phyloP scores from a whole-genome alignment of 768 basidiomycete species.

The Boletus sensibilis region DNA sequence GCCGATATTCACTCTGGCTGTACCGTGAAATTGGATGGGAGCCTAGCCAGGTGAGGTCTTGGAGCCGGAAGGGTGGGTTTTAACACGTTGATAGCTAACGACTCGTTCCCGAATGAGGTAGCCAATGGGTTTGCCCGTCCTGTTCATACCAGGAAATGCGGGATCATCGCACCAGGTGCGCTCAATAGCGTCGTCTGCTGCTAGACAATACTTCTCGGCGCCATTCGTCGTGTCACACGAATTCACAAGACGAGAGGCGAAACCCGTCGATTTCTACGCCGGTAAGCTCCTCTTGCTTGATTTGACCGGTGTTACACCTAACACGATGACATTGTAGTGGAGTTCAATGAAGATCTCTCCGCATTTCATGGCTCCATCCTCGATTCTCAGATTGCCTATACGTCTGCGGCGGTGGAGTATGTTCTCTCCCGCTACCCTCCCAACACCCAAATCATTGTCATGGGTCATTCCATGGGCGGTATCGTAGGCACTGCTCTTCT shows the following conservation, averaged over 20 bases:
- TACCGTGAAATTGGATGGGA: slow-evolving; percentile 93
- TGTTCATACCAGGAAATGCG: slow-evolving; percentile 97
- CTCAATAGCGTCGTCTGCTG: slow-evolving; percentile 90
- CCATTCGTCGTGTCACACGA: slow-evolving; percentile 55
- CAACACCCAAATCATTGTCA: slow-evolving; percentile 63
- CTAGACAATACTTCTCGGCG: slow-evolving; percentile 70
- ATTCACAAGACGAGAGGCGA: slow-evolving; percentile 46
- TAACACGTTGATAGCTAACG: neutral
- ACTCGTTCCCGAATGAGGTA: slow-evolving; percentile 7
- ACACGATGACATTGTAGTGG: slow-evolving; percentile 43
- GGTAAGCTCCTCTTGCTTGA: slow-evolving; percentile 43
- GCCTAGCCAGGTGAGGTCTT: slow-evolving; percentile 46
- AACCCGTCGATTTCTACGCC: slow-evolving; percentile 82
- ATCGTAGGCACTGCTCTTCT: slow-evolving; percentile 82
- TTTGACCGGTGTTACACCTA: neutral
- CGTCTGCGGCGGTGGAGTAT: slow-evolving; percentile 66
- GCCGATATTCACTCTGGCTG: slow-evolving; percentile 81
- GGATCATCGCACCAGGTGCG: slow-evolving; percentile 93
- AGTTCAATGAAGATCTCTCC: slow-evolving; percentile 96
- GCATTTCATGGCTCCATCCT: slow-evolving; percentile 93
- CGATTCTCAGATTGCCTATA: slow-evolving; percentile 75
- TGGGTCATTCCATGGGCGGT: slow-evolving; percentile 99
- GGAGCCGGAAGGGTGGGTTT: slow-evolving; percentile 2
- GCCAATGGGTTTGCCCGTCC: slow-evolving; percentile 69
- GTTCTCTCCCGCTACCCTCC: slow-evolving; percentile 75